These are phyloP conservation scores for Trichoderma endophyticum DNA, from an alignment of 2,329 filamentous ascomycete species.

Conservation along the genomic window DNA sequence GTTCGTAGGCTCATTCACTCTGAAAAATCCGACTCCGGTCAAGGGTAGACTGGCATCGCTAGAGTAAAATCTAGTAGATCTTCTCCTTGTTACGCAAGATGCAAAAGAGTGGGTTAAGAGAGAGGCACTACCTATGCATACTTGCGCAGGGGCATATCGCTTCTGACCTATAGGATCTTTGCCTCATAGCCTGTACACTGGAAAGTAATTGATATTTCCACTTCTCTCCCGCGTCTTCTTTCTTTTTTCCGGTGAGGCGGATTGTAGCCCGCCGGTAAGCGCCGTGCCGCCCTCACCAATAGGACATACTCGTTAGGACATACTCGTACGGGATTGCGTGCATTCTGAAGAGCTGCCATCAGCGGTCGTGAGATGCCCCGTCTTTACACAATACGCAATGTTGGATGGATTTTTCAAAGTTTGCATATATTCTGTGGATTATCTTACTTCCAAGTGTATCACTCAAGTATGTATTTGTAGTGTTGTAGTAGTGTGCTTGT, in stretches of 20 bases:
- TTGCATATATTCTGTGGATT: not conserved
- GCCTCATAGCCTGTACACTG: not conserved
- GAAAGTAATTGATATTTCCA: not conserved
- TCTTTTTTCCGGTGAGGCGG: not conserved
- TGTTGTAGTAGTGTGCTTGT: not conserved
- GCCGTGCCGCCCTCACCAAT: not conserved
- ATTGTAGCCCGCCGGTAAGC: not conserved
- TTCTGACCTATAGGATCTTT: not conserved
- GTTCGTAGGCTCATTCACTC: not conserved
- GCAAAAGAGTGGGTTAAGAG: not conserved
- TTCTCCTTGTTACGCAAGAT: not conserved
- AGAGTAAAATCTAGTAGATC: not conserved
- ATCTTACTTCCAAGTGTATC: not conserved
- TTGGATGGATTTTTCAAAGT: not conserved
- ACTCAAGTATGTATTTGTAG: not conserved
- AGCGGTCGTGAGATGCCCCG: no score
- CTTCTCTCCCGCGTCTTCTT: not conserved
- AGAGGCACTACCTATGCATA: not conserved
- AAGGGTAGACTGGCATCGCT: not conserved
- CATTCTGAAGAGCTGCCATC: not conserved
- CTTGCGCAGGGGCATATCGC: not conserved
- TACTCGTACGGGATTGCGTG: not conserved
- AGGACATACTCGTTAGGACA: not conserved
- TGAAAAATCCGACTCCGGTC: not conserved
- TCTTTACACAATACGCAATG: no score